A percentile compares a stretch with the other conserved stretches of the same genome.
Conservation (phyloP, 768 basidiomycete species). For the Lentinus tigrinus region DNA sequence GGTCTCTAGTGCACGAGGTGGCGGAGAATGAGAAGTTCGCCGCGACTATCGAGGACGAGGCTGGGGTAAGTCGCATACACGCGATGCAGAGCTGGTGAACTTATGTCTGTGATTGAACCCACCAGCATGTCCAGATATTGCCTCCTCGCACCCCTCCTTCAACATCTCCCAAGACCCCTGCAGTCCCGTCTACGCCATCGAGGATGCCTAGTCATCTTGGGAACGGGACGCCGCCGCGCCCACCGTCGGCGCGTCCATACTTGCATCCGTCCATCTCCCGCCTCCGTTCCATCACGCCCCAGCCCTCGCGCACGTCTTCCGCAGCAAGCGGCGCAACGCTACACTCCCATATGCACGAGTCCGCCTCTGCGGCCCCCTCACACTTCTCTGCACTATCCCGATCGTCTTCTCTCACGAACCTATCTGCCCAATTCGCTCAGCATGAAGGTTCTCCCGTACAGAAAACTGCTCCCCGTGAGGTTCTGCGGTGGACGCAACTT, state of each 20-base stretch:
- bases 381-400: slow-evolving; percentile 73
- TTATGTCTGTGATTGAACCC: slow-evolving; percentile 20
- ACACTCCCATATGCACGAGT: slow-evolving; percentile 43
- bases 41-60: slow-evolving; percentile 27
- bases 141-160: slow-evolving; percentile 29
- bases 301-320: slow-evolving; percentile 40
- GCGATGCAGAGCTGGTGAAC: too few species aligned
- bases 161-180: slow-evolving; percentile 12
- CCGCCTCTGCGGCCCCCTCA: slow-evolving; percentile 55
- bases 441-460: slow-evolving; percentile 9
- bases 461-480: slow-evolving; percentile 44
- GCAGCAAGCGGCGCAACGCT: slow-evolving; percentile 42
- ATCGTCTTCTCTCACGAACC: slow-evolving; percentile 58
- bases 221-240: slow-evolving; percentile 10
- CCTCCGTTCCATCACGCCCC: slow-evolving; percentile 68
- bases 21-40: slow-evolving; percentile 33
- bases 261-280: slow-evolving; percentile 76
- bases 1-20: slow-evolving; percentile 42
- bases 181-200: background rate
- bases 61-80: slow-evolving; percentile 32
- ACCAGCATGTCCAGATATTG: slow-evolving; percentile 36
- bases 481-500: slow-evolving; percentile 77
- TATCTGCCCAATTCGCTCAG: slow-evolving; percentile 30
- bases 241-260: slow-evolving; percentile 46
- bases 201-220: slow-evolving; percentile 4